phyloP scores from a whole-genome alignment of 2,329 filamentous ascomycete species.

The Grosmannia penicillata region DNA sequence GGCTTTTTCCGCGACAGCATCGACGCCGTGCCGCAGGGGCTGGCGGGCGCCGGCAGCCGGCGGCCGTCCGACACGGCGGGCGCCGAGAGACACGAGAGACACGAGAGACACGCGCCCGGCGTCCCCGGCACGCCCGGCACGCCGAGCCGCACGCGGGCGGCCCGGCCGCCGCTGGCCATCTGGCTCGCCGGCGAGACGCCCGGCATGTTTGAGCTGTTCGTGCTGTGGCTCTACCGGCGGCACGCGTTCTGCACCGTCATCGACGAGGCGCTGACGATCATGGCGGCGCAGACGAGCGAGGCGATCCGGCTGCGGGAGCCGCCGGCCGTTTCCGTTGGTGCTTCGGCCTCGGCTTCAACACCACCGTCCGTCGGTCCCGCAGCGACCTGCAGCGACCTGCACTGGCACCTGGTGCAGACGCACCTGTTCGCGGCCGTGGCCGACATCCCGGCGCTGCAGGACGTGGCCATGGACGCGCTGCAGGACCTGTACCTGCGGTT shows the following conservation, averaged over 20 bases:
- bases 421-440: constrained; percentile 42
- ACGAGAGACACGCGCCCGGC: too few species aligned
- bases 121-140: not conserved
- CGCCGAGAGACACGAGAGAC: too few species aligned
- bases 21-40: constrained; percentile 18
- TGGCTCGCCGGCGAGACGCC: constrained; percentile 30
- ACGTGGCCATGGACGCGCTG: constrained; percentile 41
- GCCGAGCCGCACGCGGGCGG: constrained; percentile 12
- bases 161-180: constrained; percentile 15
- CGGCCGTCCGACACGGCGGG: not conserved
- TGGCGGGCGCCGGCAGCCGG: constrained; percentile 3
- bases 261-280: constrained; percentile 22
- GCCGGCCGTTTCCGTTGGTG: not conserved
- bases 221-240: constrained; percentile 34
- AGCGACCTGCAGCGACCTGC: constrained; percentile 23
- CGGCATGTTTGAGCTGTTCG: constrained; percentile 37
- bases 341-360: not conserved
- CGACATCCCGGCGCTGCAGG: constrained; percentile 34
- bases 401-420: constrained; percentile 40
- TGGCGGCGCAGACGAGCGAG: constrained; percentile 8
- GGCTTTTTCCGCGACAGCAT: constrained; percentile 32
- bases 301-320: not conserved
- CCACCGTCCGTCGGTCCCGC: not conserved
- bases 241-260: constrained; percentile 26
- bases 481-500: constrained; percentile 43